These are phyloP conservation scores for Theileria luwenshuni DNA, from an alignment of 169 alveolate species.

Conservation along the genomic window DNA sequence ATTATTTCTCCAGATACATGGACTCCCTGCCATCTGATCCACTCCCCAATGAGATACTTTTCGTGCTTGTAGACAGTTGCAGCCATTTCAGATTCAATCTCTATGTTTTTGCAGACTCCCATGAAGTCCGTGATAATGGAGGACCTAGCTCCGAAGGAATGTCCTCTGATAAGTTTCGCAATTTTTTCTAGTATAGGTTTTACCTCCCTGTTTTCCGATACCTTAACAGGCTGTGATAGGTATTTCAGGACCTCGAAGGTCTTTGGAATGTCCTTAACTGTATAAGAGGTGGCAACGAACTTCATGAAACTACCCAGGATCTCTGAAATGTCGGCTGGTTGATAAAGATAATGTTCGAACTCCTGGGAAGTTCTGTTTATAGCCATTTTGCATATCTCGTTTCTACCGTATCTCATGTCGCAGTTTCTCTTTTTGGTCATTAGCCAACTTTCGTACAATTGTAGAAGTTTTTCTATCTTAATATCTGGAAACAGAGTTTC, in stretches of 20 bases:
- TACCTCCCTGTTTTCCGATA: neutral
- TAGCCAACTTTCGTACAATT: neutral
- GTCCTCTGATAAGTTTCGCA: constrained; percentile 3
- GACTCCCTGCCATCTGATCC: constrained; percentile 42
- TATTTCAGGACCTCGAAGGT: constrained; percentile 9
- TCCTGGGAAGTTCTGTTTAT: neutral
- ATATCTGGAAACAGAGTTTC: neutral
- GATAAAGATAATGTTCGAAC: neutral
- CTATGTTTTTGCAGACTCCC: constrained; percentile 21
- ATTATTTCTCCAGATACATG: constrained; percentile 22
- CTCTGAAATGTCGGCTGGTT: constrained; percentile 1
- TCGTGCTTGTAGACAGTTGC: constrained; percentile 8
- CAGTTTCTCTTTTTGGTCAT: constrained; percentile 5
- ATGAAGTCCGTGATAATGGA: constrained; percentile 10
- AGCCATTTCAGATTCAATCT: constrained; percentile 7
- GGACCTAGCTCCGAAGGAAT: constrained; percentile 10
- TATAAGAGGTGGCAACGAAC: constrained; percentile 9
- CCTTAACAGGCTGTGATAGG: neutral
- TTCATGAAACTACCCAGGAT: neutral
- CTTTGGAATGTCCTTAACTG: constrained; percentile 11
- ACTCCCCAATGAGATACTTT: constrained; percentile 33
- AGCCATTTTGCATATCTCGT: constrained; percentile 19
- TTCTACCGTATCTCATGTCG: constrained; percentile 7
- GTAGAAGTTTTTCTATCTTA: neutral
- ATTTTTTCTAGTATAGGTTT: constrained; percentile 1